Base-by-base conservation (phyloP, 1,139 yeast species). In the Pichiaceae sp. region DNA sequence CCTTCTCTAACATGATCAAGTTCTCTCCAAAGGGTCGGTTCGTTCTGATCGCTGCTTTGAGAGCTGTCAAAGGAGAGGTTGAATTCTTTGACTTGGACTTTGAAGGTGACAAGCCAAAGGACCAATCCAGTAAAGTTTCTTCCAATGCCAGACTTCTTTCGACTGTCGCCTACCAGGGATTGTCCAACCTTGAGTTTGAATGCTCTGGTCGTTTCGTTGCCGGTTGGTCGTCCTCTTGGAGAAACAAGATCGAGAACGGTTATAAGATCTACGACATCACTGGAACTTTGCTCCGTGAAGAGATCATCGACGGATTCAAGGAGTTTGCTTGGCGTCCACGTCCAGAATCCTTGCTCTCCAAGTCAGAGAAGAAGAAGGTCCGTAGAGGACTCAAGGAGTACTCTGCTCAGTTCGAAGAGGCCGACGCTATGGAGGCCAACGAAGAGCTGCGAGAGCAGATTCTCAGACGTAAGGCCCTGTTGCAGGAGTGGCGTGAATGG, bases 251-350 rank as follows among this genome's bases (percentile, higher is more conserved):
- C 48, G 96, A 86, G 56, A 86, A 87, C 54, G 98, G 98, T 40
- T 93, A 80, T 74, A 84, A 76, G 62, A 64, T 91, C 50, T 87
- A 72, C 64, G 94, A 86, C 59, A 73, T 85, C 60, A 78, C 85
- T 37, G 99, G 98, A 53, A 71, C 70, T 48, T 50, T 78, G 47
- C 62, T 86, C 45, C 76, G 78, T 50, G 94, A 84, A 52, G 95
- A 86, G 53, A 64, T 73, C 27, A 61, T 84, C 42, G 94, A 85
- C 53, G 83, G 79, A 45, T 86, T 93, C 72, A 85, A 80, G 64
- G 89, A 84, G 46, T 83, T 91, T 53, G 69, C 78, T 44, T 93
- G 99, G 99, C 83, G 99, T 70, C 97, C 98, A 50, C 80, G 98
- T 64, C 98, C 98, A 36, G 77, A 74, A 17, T 71, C 89, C 4